phyloP scores from a whole-genome alignment of 352 stramenopile species.

The Peronospora belbahrii region DNA sequence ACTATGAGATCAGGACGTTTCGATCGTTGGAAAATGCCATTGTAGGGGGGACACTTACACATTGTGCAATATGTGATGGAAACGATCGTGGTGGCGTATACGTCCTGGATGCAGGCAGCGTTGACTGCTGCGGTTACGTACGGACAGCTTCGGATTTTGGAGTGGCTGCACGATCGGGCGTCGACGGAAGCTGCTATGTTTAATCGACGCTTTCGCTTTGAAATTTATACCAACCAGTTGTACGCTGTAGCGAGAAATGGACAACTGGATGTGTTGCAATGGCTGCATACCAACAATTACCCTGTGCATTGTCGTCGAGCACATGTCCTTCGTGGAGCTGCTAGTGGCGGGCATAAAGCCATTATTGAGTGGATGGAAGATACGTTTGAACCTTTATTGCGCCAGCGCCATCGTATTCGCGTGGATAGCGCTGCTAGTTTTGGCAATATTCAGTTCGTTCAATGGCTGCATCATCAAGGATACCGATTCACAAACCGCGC shows the following conservation, averaged over 20 bases:
- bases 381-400: constrained; percentile 10
- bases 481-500: constrained; percentile 25
- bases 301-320: constrained; percentile 25
- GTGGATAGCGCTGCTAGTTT: constrained; percentile 23
- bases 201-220: constrained; percentile 20
- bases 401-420: constrained; percentile 29
- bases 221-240: constrained; percentile 24
- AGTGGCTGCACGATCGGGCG: constrained; percentile 29
- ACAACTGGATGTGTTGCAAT: constrained; percentile 25
- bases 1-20: constrained; percentile 35
- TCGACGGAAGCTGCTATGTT: constrained; percentile 2
- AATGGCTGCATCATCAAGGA: constrained; percentile 23
- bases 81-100: constrained; percentile 25
- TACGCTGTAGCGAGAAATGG: constrained; percentile 22
- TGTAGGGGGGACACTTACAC: constrained; percentile 25
- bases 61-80: constrained; percentile 38
- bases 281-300: constrained; percentile 22
- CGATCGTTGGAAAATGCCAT: constrained; percentile 34
- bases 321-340: constrained; percentile 26
- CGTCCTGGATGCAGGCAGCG: constrained; percentile 31
- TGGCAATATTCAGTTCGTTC: constrained; percentile 27
- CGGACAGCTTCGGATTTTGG: constrained; percentile 22
- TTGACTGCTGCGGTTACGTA: constrained; percentile 20
- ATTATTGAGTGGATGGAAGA: constrained; percentile 28
- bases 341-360: constrained; percentile 10